These are phyloP conservation scores for Acephala macrosclerotiorum DNA, from an alignment of 2,329 filamentous ascomycete species.

Conservation along the genomic window DNA sequence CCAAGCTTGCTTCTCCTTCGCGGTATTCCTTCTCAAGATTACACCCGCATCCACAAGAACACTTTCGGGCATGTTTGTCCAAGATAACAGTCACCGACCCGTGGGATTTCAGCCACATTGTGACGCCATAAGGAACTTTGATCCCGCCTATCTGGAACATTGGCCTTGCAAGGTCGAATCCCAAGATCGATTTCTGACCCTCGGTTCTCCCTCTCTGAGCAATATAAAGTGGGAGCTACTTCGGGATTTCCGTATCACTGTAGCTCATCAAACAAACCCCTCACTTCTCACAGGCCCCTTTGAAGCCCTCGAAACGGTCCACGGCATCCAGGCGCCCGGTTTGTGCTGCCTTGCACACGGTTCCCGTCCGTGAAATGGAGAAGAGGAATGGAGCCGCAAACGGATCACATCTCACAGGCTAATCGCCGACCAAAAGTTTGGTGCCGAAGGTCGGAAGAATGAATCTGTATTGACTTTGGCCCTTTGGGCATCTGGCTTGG, in stretches of 20 bases:
- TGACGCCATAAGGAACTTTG: conserved; percentile 12
- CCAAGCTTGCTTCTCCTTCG: not conserved
- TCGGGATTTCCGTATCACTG: conserved; percentile 30
- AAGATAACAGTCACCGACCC: conserved; percentile 1
- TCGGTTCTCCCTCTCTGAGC: not conserved
- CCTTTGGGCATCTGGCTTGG: too few relatives aligned
- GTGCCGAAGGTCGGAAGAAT: not conserved
- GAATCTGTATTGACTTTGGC: not conserved
- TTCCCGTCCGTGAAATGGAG: not conserved
- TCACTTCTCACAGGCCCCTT: conserved; percentile 12
- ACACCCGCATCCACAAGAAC: conserved; percentile 23
- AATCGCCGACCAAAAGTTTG: conserved; percentile 6
- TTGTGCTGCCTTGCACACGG: conserved; percentile 8
- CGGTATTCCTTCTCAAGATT: conserved; percentile 22
- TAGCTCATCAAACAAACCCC: conserved; percentile 30
- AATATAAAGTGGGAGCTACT: not conserved
- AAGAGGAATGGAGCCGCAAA: conserved; percentile 2
- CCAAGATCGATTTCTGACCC: not conserved
- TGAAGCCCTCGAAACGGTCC: conserved; percentile 12
- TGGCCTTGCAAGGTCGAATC: conserved; percentile 8
- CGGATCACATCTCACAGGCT: not conserved
- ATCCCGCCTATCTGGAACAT: conserved; percentile 18
- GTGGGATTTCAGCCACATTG: conserved; percentile 19
- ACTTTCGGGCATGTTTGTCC: conserved; percentile 8
- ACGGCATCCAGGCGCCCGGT: conserved; percentile 18